A percentile compares a stretch with the other conserved stretches of the same genome.
Conservation (phyloP, 2,329 filamentous ascomycete species). For the Cytospora piceicola region DNA sequence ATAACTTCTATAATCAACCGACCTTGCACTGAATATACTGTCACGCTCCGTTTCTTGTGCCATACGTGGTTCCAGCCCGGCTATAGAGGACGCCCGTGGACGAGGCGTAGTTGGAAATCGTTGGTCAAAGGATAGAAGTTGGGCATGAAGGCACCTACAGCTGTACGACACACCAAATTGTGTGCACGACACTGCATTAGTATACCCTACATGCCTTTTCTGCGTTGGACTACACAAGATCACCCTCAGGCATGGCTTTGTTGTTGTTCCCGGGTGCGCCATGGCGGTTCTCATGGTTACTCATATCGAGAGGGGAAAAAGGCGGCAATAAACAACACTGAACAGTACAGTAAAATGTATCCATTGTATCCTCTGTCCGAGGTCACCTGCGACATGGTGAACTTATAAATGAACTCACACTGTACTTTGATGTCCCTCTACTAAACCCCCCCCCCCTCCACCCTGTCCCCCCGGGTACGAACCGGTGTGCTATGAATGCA, state of each 20-base stretch:
- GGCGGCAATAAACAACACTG: not conserved
- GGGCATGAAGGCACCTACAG: conserved; percentile 10
- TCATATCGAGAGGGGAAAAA: not conserved
- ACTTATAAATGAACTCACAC: too few relatives aligned
- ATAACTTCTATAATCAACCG: not conserved
- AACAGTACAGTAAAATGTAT: not conserved
- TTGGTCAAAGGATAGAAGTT: conserved; percentile 1
- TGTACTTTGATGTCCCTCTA: not conserved
- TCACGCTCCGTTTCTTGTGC: not conserved
- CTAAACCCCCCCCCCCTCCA: not conserved
- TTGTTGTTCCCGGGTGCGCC: not conserved
- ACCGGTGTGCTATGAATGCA: too few relatives aligned
- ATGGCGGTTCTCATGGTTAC: not conserved
- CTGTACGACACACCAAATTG: conserved; percentile 12
- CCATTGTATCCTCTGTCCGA: not conserved
- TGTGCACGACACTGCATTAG: not conserved
- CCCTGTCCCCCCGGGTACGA: too few relatives aligned
- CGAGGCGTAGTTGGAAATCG: not conserved
- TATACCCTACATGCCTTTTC: not conserved
- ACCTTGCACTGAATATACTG: not conserved
- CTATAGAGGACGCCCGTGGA: not conserved
- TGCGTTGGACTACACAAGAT: not conserved
- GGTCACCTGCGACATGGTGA: not conserved
- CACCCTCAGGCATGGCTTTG: not conserved
- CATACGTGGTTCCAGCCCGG: not conserved